These are phyloP conservation scores for Aureobasidium namibiae DNA, from an alignment of 2,329 filamentous ascomycete species.

Conservation along the genomic window DNA sequence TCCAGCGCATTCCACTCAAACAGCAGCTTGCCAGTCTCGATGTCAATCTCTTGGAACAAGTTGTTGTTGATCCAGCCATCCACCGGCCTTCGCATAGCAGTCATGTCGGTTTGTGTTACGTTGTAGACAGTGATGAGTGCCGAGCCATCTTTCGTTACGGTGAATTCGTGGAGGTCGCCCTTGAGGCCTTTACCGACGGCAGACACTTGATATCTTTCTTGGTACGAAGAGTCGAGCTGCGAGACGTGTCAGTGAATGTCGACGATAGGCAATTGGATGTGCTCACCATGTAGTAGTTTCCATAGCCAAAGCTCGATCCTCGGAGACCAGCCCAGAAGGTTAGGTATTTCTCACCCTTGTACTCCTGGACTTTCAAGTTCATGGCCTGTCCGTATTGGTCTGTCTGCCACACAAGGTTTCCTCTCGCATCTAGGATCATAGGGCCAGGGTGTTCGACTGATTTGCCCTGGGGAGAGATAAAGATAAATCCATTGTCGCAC, in stretches of 20 bases:
- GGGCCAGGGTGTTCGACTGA: slow-evolving; percentile 25
- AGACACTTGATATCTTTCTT: slow-evolving; percentile 21
- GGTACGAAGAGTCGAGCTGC: slow-evolving; percentile 22
- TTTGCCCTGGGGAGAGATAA: slow-evolving; percentile 24
- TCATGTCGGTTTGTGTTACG: slow-evolving; percentile 22
- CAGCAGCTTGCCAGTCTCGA: slow-evolving; percentile 31
- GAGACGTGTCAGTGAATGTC: slow-evolving; percentile 14
- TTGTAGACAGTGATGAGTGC: slow-evolving; percentile 39
- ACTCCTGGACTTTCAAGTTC: slow-evolving; percentile 28
- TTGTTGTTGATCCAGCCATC: slow-evolving; percentile 36
- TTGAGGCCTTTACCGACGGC: slow-evolving; percentile 26
- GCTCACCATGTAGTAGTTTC: slow-evolving; percentile 18
- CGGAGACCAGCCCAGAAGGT: slow-evolving; percentile 31
- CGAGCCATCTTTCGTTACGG: slow-evolving; percentile 29
- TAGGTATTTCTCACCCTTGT: slow-evolving; percentile 28
- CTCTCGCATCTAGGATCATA: slow-evolving; percentile 27
- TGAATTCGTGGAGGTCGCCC: slow-evolving; percentile 38
- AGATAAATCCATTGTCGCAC: slow-evolving; percentile 23
- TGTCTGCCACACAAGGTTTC: slow-evolving; percentile 27
- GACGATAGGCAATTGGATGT: slow-evolving; percentile 16
- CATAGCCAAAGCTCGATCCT: slow-evolving; percentile 20
- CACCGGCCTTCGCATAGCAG: slow-evolving; percentile 17
- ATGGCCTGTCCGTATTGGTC: slow-evolving; percentile 24
- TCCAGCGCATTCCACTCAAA: slow-evolving; percentile 35
- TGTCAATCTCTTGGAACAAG: slow-evolving; percentile 37